Conservation (phyloP, 2,329 filamentous ascomycete genomes). For the Pseudogymnoascus sp. region DNA sequence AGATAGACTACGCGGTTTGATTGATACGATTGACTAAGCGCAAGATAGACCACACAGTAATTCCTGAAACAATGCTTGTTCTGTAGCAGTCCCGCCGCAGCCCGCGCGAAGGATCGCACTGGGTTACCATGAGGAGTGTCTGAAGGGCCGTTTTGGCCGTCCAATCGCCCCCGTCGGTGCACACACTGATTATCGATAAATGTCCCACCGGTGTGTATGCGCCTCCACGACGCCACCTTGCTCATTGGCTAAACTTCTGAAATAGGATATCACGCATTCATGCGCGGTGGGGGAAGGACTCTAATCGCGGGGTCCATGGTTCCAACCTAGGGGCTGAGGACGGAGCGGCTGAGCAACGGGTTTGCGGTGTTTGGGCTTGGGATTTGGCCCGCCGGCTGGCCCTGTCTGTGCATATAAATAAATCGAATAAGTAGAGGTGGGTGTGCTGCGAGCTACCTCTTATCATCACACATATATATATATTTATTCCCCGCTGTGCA, state of each 20-base stretch:
- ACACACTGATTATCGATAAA: neutral
- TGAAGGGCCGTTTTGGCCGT: neutral
- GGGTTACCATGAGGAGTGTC: neutral
- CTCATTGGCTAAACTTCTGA: neutral
- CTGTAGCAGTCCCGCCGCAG: neutral
- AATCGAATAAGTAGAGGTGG: slow-evolving; percentile 3
- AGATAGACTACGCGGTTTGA: neutral
- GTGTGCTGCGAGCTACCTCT: neutral
- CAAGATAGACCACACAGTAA: neutral
- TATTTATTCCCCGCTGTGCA: neutral
- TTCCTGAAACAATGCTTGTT: slow-evolving; percentile 1
- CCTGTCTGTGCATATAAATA: neutral
- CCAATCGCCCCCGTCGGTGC: neutral
- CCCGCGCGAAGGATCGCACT: neutral
- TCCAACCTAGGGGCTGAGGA: neutral
- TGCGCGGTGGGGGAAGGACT: neutral
- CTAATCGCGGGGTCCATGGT: slow-evolving; percentile 7
- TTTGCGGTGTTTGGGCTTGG: neutral
- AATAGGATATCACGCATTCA: neutral
- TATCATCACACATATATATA: neutral
- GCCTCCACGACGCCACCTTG: neutral
- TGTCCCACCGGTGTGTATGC: neutral
- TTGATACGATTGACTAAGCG: slow-evolving; percentile 4
- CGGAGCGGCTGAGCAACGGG: neutral
- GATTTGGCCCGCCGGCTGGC: neutral